Evolutionary conservation across 192 early-diverging fungal species (phyloP).

Genomic region (Geranomyces michiganensis): DNA sequence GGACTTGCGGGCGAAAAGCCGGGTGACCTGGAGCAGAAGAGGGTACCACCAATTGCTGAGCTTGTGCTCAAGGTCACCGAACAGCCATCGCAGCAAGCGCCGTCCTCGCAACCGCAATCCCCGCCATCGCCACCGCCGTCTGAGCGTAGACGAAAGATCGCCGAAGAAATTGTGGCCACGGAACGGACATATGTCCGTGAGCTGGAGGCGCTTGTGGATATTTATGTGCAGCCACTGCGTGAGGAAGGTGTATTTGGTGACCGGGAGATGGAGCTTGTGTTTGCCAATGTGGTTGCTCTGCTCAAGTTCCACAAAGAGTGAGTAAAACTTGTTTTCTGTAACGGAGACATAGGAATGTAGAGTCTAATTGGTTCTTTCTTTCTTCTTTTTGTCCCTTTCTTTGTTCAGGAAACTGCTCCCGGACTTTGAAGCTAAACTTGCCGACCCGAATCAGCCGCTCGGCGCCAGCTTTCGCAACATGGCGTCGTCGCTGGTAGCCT

Average conservation of each 20-base stretch:
- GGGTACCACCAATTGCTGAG: too few species aligned
- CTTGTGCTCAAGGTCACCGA: not conserved
- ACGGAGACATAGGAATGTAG: too few species aligned
- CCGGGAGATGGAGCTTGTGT: slow-evolving; percentile 44
- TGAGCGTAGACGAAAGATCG: slow-evolving; percentile 64
- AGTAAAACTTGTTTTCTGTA: not conserved
- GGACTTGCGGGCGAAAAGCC: too few species aligned
- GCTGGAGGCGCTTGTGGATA: slow-evolving; percentile 69
- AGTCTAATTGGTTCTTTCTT: too few species aligned
- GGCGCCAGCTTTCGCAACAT: slow-evolving; percentile 76
- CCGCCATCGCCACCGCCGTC: not conserved
- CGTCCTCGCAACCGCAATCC: not conserved
- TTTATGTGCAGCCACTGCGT: slow-evolving; percentile 62
- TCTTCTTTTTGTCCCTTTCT: not conserved
- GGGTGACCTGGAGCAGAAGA: too few species aligned
- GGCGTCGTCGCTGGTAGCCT: slow-evolving; percentile 76
- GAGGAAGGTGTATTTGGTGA: slow-evolving; percentile 35
- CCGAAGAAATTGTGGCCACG: slow-evolving; percentile 78
- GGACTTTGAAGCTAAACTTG: slow-evolving; percentile 47
- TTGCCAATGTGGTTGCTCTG: slow-evolving; percentile 81
- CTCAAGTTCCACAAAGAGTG: slow-evolving; percentile 66
- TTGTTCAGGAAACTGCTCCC: slow-evolving; percentile 65
- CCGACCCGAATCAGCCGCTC: slow-evolving; percentile 54
- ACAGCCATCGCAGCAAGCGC: not conserved
- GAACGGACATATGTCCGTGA: slow-evolving; percentile 86